Percentiles rank a stretch among this genome's conserved stretches.
Evolutionary conservation across 1,284 basidiomycete genomes (phyloP).

Genomic region (Sutorius eximius): DNA sequence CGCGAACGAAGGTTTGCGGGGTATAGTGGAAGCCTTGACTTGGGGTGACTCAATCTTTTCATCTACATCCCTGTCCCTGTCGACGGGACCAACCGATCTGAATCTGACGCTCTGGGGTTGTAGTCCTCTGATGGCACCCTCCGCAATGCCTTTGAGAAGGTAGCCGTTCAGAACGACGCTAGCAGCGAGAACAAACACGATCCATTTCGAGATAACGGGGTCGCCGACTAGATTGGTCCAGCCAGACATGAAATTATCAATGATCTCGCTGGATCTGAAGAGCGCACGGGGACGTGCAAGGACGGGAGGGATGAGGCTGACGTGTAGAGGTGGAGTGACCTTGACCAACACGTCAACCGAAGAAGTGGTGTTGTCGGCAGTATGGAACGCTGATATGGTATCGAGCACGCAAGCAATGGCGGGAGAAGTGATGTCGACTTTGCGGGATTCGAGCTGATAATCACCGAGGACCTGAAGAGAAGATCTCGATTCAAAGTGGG

Average conservation of each 20-base stretch:
- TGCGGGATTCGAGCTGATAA: slow-evolving; percentile 41
- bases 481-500: slow-evolving; percentile 24
- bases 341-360: slow-evolving; percentile 63
- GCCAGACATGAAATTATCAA: slow-evolving; percentile 90
- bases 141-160: slow-evolving; percentile 79
- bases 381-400: slow-evolving; percentile 48
- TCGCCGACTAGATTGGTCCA: slow-evolving; percentile 97
- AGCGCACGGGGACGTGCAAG: slow-evolving; percentile 24
- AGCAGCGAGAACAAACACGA: slow-evolving; percentile 84
- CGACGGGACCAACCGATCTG: slow-evolving; percentile 36
- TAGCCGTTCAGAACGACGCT: slow-evolving; percentile 94
- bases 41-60: slow-evolving; percentile 22
- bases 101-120: slow-evolving; percentile 50
- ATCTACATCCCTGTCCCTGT: slow-evolving; percentile 30
- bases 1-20: slow-evolving; percentile 26
- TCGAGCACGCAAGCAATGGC: slow-evolving; percentile 62
- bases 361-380: slow-evolving; percentile 27
- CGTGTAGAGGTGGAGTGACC: slow-evolving; percentile 64
- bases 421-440: slow-evolving; percentile 64
- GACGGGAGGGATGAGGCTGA: slow-evolving; percentile 49
- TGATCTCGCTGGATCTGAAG: slow-evolving; percentile 36
- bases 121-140: slow-evolving; percentile 41
- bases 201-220: slow-evolving; percentile 95
- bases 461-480: slow-evolving; percentile 21
- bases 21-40: slow-evolving; percentile 15